Percentiles rank a stretch among this genome's conserved stretches.
phyloP scores from a whole-genome alignment of 2,329 filamentous ascomycete species.

The Raffaelea deltoideospora region DNA sequence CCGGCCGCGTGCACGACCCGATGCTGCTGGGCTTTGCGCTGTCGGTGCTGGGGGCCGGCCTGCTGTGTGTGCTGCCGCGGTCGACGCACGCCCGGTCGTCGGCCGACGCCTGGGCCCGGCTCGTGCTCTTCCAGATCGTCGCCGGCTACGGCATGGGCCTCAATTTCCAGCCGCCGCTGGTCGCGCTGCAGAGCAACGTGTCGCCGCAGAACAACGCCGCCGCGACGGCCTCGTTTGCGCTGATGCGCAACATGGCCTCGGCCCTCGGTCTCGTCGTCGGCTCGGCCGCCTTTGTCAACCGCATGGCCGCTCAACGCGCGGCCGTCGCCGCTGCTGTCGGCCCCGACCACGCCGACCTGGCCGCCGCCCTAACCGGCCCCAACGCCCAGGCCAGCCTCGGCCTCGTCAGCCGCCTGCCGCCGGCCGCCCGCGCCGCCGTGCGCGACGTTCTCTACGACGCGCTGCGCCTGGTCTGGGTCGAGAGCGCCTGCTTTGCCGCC shows the following conservation, averaged over 20 bases:
- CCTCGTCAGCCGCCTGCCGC: slow-evolving; percentile 36
- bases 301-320: slow-evolving; percentile 6
- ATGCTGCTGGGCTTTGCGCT: slow-evolving; percentile 34
- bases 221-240: slow-evolving; percentile 43
- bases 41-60: slow-evolving; percentile 39
- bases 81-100: slow-evolving; percentile 20
- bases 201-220: slow-evolving; percentile 39
- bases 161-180: slow-evolving; percentile 43
- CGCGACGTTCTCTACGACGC: slow-evolving; percentile 31
- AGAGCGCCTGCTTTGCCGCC: slow-evolving; percentile 34
- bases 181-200: slow-evolving; percentile 45
- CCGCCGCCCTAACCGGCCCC: slow-evolving; percentile 5
- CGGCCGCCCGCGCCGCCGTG: slow-evolving; percentile 27
- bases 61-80: slow-evolving; percentile 34
- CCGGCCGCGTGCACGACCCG: slow-evolving; percentile 30
- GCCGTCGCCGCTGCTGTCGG: slow-evolving; percentile 4
- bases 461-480: slow-evolving; percentile 39
- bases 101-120: slow-evolving; percentile 17
- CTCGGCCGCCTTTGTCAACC: slow-evolving; percentile 8
- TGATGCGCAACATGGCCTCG: slow-evolving; percentile 30
- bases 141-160: slow-evolving; percentile 40
- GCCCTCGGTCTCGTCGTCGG: slow-evolving; percentile 9
- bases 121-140: slow-evolving; percentile 38
- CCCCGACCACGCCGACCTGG: neutral
- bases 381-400: slow-evolving; percentile 15